These are phyloP conservation scores for Gamarada debralockiae DNA, from an alignment of 495 filamentous ascomycete genomes.

Conservation along the genomic window DNA sequence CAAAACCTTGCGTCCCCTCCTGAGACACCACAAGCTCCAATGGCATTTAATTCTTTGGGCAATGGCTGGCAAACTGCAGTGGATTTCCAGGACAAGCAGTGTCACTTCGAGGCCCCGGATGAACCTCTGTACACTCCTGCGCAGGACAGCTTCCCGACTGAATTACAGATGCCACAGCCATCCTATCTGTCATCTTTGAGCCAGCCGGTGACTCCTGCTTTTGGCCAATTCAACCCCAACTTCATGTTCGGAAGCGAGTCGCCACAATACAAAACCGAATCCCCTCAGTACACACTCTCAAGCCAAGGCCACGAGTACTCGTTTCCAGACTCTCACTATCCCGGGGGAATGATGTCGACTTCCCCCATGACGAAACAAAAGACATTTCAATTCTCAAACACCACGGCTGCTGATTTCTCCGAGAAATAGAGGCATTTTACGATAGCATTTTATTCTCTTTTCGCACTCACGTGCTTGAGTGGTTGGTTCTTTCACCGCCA, in stretches of 20 bases:
- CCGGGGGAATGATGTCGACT: conserved; percentile 4
- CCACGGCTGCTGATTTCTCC: conserved; percentile 24
- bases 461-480: not conserved
- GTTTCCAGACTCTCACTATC: conserved; percentile 18
- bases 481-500: not conserved
- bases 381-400: conserved; percentile 26
- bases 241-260: conserved; percentile 20
- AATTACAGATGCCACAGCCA: conserved; percentile 25
- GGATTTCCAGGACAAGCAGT: conserved; percentile 16
- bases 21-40: conserved; percentile 23
- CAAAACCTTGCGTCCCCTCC: conserved; percentile 26
- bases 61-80: conserved; percentile 7
- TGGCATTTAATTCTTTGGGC: conserved; percentile 1
- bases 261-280: conserved; percentile 17
- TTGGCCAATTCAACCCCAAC: conserved; percentile 22
- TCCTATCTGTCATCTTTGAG: conserved; percentile 20
- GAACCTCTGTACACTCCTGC: conserved; percentile 24
- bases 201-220: conserved; percentile 24
- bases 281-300: conserved; percentile 21
- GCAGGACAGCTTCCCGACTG: conserved; percentile 9
- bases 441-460: not conserved
- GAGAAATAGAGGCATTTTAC: conserved; percentile 20
- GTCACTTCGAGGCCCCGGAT: conserved; percentile 22
- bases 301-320: conserved; percentile 20
- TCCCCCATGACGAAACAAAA: conserved; percentile 24